Conservation (phyloP, 306 rosid genomes). For the Hippophae rhamnoides region DNA sequence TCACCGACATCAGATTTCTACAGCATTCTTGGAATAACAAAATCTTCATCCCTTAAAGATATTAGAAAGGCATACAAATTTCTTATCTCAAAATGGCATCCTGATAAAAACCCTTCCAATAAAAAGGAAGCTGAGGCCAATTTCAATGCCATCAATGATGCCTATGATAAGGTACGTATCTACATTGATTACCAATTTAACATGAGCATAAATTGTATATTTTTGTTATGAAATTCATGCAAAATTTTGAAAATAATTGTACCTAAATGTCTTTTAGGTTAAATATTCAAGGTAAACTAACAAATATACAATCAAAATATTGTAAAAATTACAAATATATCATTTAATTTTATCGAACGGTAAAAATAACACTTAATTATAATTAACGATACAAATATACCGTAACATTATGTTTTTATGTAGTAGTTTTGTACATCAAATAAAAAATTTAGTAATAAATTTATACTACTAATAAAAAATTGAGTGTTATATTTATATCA, state of each 20-base stretch:
- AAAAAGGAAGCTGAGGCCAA: slow-evolving; percentile 9
- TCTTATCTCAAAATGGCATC: slow-evolving; percentile 28
- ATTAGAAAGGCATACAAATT: slow-evolving; percentile 45
- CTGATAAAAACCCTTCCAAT: slow-evolving; percentile 20
- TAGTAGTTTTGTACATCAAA: too few relatives aligned
- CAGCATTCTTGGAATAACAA: slow-evolving; percentile 38
- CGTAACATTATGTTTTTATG: too few relatives aligned
- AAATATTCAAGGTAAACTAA: background rate
- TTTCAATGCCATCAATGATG: slow-evolving; percentile 5
- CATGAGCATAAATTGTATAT: background rate
- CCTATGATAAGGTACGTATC: slow-evolving; percentile 18
- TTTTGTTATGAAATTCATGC: background rate
- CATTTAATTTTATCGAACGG: too few relatives aligned
- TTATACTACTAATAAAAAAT: too few relatives aligned
- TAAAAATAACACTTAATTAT: too few relatives aligned
- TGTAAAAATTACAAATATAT: too few relatives aligned
- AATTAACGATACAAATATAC: too few relatives aligned
- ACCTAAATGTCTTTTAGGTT: background rate
- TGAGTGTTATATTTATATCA: too few relatives aligned
- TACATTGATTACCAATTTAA: background rate
- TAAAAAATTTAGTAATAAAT: too few relatives aligned
- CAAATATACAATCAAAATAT: background rate
- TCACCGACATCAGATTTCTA: slow-evolving; percentile 38
- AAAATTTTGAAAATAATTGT: background rate
- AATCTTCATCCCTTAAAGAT: slow-evolving; percentile 36